Base-by-base conservation (phyloP, 2,329 filamentous ascomycete genomes). In the Colletotrichum sp. region DNA sequence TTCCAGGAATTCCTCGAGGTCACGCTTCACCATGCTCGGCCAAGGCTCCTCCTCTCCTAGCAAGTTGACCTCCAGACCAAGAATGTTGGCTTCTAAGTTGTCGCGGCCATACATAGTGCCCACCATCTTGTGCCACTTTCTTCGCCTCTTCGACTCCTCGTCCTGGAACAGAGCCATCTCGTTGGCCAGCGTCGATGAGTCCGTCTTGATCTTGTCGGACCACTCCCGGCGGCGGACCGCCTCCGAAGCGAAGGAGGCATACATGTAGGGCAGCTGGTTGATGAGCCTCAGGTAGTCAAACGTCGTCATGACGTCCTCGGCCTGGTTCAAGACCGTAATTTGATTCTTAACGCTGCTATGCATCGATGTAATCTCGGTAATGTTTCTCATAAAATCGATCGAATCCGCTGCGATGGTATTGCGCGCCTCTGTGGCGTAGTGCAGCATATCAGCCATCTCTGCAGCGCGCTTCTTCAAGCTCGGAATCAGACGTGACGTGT, bases 121-220 rank as follows among this genome's bases (percentile, higher is more conserved):
- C 63, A 98, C 93, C 78, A 91, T 94, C 81, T 96, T 98, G 76
- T 96, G 90, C 97, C 97, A 99, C 81, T 94, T 98, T 80, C 94
- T 94, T 61, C 97, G 91, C 68, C 97, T 90, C 80, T 96, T 96
- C 67, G 95, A 91, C 83, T 99, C 97, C 84, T 98, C 97, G 76
- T 98, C 96, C 81, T 97, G 95, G 78, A 98, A 96, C 1, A 95
- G 88, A 3, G 96, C 95, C 90, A 98, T 95, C 82, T 98, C 96
- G 82, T 98, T 98, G 30, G 96, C 95, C 30, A 99, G 87, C 0
- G 94, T 95, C 4, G 94, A 93, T 1, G 96, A 97, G 80, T 98
- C 97, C 4, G 91, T 90, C 82, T 94, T 95, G 83, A 98, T 94
- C 84, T 98, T 98, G 68, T 98, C 95, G 15, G 91, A 92, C 96